These are phyloP conservation scores for Chaetomium globosum DNA, from an alignment of 2,329 filamentous ascomycete genomes.

Conservation along the genomic window DNA sequence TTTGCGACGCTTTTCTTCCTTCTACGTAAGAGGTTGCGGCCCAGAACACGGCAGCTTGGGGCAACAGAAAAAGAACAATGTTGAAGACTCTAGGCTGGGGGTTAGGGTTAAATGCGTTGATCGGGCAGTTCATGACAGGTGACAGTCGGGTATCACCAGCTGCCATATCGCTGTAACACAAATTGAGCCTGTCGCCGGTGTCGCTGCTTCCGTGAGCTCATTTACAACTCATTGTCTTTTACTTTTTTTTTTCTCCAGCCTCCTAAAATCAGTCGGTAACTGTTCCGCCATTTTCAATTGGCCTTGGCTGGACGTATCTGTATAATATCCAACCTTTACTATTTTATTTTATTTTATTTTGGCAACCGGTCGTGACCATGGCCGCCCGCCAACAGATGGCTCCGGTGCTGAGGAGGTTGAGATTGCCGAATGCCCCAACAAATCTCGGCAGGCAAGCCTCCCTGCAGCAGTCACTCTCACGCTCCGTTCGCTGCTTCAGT, in stretches of 20 bases:
- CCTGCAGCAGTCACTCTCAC: constrained; percentile 27
- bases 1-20: neutral
- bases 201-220: constrained; percentile 15
- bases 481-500: constrained; percentile 32
- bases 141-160: neutral
- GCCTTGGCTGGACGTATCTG: neutral
- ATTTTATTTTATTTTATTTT: neutral
- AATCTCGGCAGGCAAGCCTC: constrained; percentile 27
- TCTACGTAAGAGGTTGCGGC: no score
- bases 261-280: neutral
- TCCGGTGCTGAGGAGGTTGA: constrained; percentile 31
- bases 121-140: neutral
- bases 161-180: neutral
- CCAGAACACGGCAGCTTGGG: no score
- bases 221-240: neutral
- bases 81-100: neutral
- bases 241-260: neutral
- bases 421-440: constrained; percentile 24
- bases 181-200: constrained; percentile 22
- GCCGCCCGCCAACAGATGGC: constrained; percentile 33
- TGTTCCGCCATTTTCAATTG: neutral
- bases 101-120: neutral
- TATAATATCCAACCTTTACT: neutral
- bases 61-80: no score
- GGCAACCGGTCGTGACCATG: constrained; percentile 24